phyloP scores from a whole-genome alignment of 1,139 yeast genomes.

The Kurtzmaniella natalensis region DNA sequence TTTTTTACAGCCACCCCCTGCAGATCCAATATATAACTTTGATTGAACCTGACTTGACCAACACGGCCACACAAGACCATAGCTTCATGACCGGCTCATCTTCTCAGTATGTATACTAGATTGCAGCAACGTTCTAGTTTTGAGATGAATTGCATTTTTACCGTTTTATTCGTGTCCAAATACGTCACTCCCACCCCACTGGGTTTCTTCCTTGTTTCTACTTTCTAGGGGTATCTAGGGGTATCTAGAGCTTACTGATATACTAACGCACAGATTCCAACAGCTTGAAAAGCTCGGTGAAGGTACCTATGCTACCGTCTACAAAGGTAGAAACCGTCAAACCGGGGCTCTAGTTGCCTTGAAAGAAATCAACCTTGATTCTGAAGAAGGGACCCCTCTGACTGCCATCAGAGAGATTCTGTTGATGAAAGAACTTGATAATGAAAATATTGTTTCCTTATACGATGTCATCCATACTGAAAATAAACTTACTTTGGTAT shows the following conservation, averaged over 20 bases:
- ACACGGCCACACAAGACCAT: no score
- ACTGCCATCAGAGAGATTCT: conserved; percentile 97
- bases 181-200: neutral
- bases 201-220: neutral
- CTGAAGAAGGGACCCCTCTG: conserved; percentile 97
- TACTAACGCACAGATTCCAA: conserved; percentile 30
- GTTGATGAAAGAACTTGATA: conserved; percentile 91
- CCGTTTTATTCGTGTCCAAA: conserved; percentile 1
- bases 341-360: conserved; percentile 93
- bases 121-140: neutral
- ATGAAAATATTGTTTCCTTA: conserved; percentile 87
- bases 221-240: no score
- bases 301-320: conserved; percentile 98
- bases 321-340: conserved; percentile 87
- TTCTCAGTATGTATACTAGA: conserved; percentile 21
- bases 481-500: conserved; percentile 87
- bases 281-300: conserved; percentile 90
- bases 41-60: no score
- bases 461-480: conserved; percentile 97
- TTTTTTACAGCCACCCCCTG: no score
- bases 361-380: conserved; percentile 89
- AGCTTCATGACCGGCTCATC: conserved; percentile 23
- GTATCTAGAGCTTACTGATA: neutral
- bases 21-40: no score
- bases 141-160: no score